Base-by-base conservation (phyloP, 2,329 filamentous ascomycete species). In the Pseudocercospora fijiensis region DNA sequence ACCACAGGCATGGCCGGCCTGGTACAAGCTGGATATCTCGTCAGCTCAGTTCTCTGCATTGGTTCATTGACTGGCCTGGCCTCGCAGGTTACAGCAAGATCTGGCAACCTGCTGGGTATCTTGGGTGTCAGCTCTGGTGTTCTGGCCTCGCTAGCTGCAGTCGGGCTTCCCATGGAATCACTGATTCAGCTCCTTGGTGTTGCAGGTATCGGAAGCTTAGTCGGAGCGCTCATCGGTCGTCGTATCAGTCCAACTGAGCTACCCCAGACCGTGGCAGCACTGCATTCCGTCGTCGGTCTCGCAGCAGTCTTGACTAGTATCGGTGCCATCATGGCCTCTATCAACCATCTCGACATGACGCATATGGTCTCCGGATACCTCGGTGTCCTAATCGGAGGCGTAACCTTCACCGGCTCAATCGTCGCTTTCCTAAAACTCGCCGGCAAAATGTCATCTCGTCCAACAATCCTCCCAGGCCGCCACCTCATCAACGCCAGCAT, bases 341-440 rank as follows among this genome's bases (percentile, higher is more conserved):
- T 84, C 11, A 59, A 70, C 1, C 83, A 91, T 69, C 83, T 91
- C 13, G 87, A 91, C 0, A 92, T 88, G 4, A 80, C 96, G 9
- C 92, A 96, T 73, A 85, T 96, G 72, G 90, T 96, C 1, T 92
- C 90, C 2, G 92, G 90, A 0, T 96, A 96, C 72, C 80, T 96
- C 0, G 92, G 92, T 57, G 92, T 96, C 6, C 80, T 96, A 0
- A 96, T 96, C 59, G 73, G 78, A 47, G 92, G 92, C 61, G 88
- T 96, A 33, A 96, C 92, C 0, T 96, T 96, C 73, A 96, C 92
- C 0, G 92, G 92, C 1, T 95, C 91, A 2, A 88, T 96, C 57
- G 90, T 96, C 0, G 92, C 92, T 0, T 96, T 96, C 78, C 77
- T 96, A 73, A 96, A 96, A 76, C 86, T 96, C 1, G 88, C 90